Evolutionary conservation across 1,284 basidiomycete genomes (phyloP).

Genomic region (Moniliophthora roreri): DNA sequence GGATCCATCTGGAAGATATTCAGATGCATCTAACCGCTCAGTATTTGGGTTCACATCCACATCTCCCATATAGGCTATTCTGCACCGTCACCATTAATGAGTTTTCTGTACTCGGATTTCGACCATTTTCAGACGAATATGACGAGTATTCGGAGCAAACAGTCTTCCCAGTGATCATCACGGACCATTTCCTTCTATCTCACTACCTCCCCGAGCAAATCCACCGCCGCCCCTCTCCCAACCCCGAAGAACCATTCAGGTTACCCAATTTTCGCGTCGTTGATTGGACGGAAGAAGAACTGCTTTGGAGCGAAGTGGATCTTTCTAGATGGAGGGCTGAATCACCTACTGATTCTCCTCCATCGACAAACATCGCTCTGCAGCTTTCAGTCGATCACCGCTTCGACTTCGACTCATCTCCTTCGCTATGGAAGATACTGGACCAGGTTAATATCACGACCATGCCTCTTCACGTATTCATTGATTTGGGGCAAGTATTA

Average conservation of each 20-base stretch:
- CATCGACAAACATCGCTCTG: not conserved
- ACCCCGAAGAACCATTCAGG: not conserved
- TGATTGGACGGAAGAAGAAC: slow-evolving; percentile 2
- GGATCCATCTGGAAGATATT: not conserved
- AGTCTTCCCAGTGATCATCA: not conserved
- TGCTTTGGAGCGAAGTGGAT: not conserved
- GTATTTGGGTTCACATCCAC: not conserved
- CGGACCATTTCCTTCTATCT: not conserved
- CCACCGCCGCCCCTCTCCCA: not conserved
- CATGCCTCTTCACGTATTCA: not conserved
- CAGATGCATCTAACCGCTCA: not conserved
- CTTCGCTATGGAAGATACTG: not conserved
- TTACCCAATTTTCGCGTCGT: not conserved
- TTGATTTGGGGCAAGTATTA: not conserved
- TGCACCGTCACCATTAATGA: not conserved
- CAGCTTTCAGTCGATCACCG: not conserved
- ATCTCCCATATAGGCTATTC: not conserved
- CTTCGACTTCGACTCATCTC: not conserved
- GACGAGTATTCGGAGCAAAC: not conserved
- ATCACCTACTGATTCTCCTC: not conserved
- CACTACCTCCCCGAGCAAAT: not conserved
- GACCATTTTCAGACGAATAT: not conserved
- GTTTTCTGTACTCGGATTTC: not conserved
- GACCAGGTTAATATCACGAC: not conserved
- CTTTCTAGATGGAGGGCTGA: not conserved